These are phyloP conservation scores for Prunus kanzakura DNA, from an alignment of 306 rosid species.

Conservation along the genomic window DNA sequence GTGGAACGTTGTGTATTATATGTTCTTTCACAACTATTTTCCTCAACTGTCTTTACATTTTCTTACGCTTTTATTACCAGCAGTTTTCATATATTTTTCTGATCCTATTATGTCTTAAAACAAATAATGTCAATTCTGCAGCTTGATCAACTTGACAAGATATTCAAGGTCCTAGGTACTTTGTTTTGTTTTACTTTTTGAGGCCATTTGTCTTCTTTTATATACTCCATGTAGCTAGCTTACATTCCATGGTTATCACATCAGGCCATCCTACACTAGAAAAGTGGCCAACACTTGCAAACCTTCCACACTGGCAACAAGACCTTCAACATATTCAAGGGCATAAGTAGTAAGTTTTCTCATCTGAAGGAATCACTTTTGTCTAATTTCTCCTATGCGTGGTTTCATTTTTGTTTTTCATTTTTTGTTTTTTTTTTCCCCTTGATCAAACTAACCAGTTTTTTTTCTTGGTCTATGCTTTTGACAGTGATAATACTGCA, in stretches of 20 bases:
- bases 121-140: conserved; percentile 41
- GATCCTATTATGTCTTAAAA: conserved; percentile 8
- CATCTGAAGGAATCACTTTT: background rate
- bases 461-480: background rate
- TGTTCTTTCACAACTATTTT: conserved; percentile 6
- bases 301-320: conserved; percentile 93
- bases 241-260: conserved; percentile 37
- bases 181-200: conserved; percentile 15
- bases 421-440: background rate
- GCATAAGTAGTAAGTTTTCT: conserved; percentile 78
- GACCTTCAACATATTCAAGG: conserved; percentile 74
- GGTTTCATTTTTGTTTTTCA: conserved; percentile 7
- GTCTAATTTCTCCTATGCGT: background rate
- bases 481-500: conserved; percentile 76
- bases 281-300: conserved; percentile 91
- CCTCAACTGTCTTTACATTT: conserved; percentile 1
- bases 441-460: background rate
- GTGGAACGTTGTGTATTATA: conserved; percentile 1
- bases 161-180: conserved; percentile 95
- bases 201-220: conserved; percentile 19
- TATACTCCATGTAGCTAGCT: conserved; percentile 30
- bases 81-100: background rate
- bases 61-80: conserved; percentile 7
- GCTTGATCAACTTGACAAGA: conserved; percentile 99
- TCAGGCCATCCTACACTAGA: conserved; percentile 93